phyloP scores from a whole-genome alignment of 164 flowering plant species.

The Vitis cinerea region DNA sequence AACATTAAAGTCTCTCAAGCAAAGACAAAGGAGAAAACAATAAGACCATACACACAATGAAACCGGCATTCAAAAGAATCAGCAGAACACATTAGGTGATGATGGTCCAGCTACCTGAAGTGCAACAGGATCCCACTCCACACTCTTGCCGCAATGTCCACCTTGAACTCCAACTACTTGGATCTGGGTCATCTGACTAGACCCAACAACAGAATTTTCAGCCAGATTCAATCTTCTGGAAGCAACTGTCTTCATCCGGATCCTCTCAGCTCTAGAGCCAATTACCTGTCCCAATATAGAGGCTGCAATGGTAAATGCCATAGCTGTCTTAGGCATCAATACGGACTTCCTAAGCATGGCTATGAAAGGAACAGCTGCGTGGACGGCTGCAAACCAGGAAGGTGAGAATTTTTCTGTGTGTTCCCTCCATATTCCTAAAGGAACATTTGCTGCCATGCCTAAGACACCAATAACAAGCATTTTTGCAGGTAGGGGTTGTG shows the following conservation, averaged over 20 bases:
- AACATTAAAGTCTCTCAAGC: too few species aligned
- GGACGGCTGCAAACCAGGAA: slow-evolving; percentile 85
- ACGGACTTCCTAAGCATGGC: slow-evolving; percentile 87
- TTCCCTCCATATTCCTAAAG: slow-evolving; percentile 87
- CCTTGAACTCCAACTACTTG: slow-evolving; percentile 24
- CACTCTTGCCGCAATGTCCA: slow-evolving; percentile 34
- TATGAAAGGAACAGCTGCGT: slow-evolving; percentile 94
- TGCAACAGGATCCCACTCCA: slow-evolving; percentile 42
- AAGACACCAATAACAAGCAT: slow-evolving; percentile 76
- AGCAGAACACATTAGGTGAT: slow-evolving; percentile 34
- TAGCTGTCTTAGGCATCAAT: slow-evolving; percentile 94
- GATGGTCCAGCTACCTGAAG: slow-evolving; percentile 36
- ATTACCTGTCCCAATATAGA: slow-evolving; percentile 91
- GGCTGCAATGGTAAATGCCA: slow-evolving; percentile 96
- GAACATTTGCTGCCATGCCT: slow-evolving; percentile 97
- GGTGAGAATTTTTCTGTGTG: slow-evolving; percentile 87
- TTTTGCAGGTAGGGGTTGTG: slow-evolving; percentile 85
- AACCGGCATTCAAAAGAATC: slow-evolving; percentile 6
- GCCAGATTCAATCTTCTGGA: slow-evolving; percentile 17
- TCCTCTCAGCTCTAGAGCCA: slow-evolving; percentile 92
- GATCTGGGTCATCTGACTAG: slow-evolving; percentile 6
- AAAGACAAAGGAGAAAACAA: too few species aligned
- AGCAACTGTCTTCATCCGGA: slow-evolving; percentile 57
- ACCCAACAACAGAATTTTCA: slow-evolving; percentile 14
- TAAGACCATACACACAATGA: too few species aligned